Evolutionary conservation across 2,329 filamentous ascomycete genomes (phyloP).

Genomic region (Neonectria ditissima): DNA sequence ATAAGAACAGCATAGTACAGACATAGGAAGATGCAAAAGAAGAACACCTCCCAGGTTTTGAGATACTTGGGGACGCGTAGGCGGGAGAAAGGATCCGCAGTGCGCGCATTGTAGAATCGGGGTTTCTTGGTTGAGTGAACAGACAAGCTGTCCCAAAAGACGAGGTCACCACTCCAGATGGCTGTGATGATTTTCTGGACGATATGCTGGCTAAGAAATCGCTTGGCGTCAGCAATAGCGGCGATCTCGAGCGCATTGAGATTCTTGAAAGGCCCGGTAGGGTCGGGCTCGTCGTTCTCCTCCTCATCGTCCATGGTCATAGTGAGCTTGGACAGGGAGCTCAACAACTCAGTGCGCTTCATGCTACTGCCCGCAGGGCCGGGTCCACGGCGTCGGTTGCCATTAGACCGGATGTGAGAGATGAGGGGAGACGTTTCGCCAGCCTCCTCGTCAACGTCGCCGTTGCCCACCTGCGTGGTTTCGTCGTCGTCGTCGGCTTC

Average conservation of each 20-base stretch:
- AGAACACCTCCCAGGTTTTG: conserved; percentile 85
- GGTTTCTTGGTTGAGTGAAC: conserved; percentile 80
- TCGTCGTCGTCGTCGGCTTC: conserved; percentile 43
- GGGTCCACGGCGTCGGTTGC: conserved; percentile 34
- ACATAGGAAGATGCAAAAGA: conserved; percentile 80
- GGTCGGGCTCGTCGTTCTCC: conserved; percentile 64
- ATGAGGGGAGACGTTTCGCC: conserved; percentile 64
- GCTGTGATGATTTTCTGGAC: conserved; percentile 87
- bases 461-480: conserved; percentile 29
- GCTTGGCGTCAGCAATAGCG: conserved; percentile 83
- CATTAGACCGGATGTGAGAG: conserved; percentile 47
- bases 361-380: conserved; percentile 53
- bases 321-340: conserved; percentile 68
- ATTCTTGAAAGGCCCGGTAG: conserved; percentile 78
- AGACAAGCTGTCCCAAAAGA: conserved; percentile 86
- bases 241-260: conserved; percentile 91
- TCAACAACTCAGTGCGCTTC: conserved; percentile 62
- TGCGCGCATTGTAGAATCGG: conserved; percentile 76
- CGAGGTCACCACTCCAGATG: conserved; percentile 87
- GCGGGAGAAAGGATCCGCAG: conserved; percentile 79
- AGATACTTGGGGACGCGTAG: conserved; percentile 84
- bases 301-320: conserved; percentile 52
- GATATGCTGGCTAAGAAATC: conserved; percentile 82
- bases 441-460: conserved; percentile 54
- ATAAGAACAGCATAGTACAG: conserved; percentile 91